Evolutionary conservation across 129 eudicot species (phyloP), one percentile per base, ranked within the genome.

Genomic region (Artemisia annua): DNA sequence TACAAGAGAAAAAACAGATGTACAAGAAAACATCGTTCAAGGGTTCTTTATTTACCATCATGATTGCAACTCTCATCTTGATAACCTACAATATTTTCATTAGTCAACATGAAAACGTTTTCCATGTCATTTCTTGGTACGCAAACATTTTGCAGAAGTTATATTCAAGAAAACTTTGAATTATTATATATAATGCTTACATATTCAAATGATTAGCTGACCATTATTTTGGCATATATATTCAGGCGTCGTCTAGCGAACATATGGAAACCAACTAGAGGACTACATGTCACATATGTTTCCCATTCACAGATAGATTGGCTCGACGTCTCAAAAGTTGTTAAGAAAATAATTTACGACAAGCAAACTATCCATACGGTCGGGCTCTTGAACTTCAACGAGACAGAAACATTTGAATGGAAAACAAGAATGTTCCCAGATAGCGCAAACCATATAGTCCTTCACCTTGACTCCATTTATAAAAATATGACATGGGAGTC

Each of bases 321-420:
- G 97, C 81, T 82, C 7, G 79, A 83, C 28, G 66, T 87, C 18
- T 83, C 86, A 0, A 19, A 13, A 19, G 86, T 81, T n/a, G 49
- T 84, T 46, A 84, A 80, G 64, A 80, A 55, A 61, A 67, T 91
- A 39, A n/a, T 79, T 15, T 83, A 75, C 67, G 70, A 58, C 32
- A 75, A 80, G 15, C 79, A 58, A 56, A n/a, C 20, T 56, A 79
- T 79, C 60, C 82, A 75, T 75, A 95, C 86, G 32, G 69, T 91
- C 48, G 97, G 91, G 12, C 50, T 91, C 48, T 55, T 91, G 51
- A 91, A 91, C 62, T 91, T 91, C 80, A 75, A 91, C 10, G 80
- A 78, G 32, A 77, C 63, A 50, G 97, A 87, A 78, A 57, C 72
- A n/a, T 69, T 79, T 13, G 70, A 84, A 18, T 91, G 89, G 95